phyloP scores from a whole-genome alignment of 2,329 filamentous ascomycete genomes.

The Aspergillus quadrilineatus region DNA sequence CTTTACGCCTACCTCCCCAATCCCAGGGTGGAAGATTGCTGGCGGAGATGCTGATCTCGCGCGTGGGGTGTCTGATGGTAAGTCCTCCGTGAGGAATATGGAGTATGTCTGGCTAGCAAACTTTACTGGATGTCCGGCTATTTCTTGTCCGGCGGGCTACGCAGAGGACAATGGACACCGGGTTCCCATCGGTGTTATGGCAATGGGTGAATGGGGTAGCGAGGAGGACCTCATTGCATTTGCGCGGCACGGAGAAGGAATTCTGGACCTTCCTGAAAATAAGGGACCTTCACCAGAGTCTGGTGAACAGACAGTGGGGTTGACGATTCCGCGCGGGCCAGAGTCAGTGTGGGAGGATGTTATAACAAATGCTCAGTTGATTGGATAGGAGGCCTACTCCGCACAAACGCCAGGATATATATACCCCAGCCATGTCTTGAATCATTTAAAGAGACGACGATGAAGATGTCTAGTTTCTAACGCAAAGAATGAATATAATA shows the following conservation, averaged over 20 bases:
- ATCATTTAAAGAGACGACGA: neutral
- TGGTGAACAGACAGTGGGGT: conserved; percentile 17
- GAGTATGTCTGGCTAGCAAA: conserved; percentile 85
- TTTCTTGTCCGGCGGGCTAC: conserved; percentile 75
- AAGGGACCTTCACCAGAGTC: conserved; percentile 2
- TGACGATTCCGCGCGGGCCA: conserved; percentile 29
- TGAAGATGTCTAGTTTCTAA: neutral
- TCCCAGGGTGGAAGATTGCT: conserved; percentile 68
- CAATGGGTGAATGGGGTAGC: conserved; percentile 55
- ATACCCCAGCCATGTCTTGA: neutral
- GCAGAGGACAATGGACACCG: conserved; percentile 36
- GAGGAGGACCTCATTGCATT: conserved; percentile 55
- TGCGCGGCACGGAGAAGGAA: conserved; percentile 52
- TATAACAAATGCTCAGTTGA: conserved; percentile 24
- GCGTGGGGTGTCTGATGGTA: conserved; percentile 69
- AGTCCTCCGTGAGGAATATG: conserved; percentile 74
- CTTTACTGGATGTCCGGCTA: conserved; percentile 72
- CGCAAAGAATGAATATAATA: neutral
- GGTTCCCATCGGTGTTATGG: conserved; percentile 55
- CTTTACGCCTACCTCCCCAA: conserved; percentile 73
- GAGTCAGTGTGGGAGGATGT: conserved; percentile 41
- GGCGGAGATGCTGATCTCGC: conserved; percentile 57
- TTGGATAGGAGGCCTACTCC: neutral
- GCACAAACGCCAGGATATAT: neutral
- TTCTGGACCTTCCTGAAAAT: conserved; percentile 37